Evolutionary conservation across 2,329 filamentous ascomycete species (phyloP).

Genomic region (Thelonectria blattea): DNA sequence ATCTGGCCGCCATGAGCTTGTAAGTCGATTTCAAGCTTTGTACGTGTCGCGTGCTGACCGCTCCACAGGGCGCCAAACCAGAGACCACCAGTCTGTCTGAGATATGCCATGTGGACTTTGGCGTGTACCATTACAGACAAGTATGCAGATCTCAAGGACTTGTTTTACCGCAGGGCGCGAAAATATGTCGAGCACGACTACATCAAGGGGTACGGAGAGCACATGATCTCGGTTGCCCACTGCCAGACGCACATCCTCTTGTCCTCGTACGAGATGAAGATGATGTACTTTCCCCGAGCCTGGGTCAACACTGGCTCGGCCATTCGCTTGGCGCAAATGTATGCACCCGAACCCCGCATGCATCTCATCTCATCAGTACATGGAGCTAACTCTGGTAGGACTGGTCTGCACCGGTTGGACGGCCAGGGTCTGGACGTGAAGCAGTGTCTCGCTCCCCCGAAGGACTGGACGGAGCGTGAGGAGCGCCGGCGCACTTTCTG

Average conservation of each 20-base stretch:
- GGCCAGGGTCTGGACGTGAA: conserved; percentile 86
- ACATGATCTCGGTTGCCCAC: conserved; percentile 84
- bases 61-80: conserved; percentile 71
- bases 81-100: conserved; percentile 83
- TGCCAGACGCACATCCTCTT: conserved; percentile 85
- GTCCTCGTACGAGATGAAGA: conserved; percentile 89
- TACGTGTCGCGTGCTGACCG: conserved; percentile 19
- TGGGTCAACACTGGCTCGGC: conserved; percentile 91
- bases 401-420: conserved; percentile 87
- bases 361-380: background rate
- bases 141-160: conserved; percentile 77
- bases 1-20: conserved; percentile 86
- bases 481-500: conserved; percentile 93
- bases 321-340: conserved; percentile 85
- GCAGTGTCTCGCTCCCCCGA: conserved; percentile 83
- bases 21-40: conserved; percentile 44
- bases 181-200: conserved; percentile 92
- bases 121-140: conserved; percentile 87
- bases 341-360: conserved; percentile 38
- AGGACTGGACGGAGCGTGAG: conserved; percentile 93
- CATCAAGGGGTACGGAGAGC: conserved; percentile 89
- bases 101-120: conserved; percentile 96
- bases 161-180: conserved; percentile 87
- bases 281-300: conserved; percentile 95
- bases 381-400: conserved; percentile 63